Conservation (phyloP, 2,329 filamentous ascomycete genomes). For the Botrytis elliptica region DNA sequence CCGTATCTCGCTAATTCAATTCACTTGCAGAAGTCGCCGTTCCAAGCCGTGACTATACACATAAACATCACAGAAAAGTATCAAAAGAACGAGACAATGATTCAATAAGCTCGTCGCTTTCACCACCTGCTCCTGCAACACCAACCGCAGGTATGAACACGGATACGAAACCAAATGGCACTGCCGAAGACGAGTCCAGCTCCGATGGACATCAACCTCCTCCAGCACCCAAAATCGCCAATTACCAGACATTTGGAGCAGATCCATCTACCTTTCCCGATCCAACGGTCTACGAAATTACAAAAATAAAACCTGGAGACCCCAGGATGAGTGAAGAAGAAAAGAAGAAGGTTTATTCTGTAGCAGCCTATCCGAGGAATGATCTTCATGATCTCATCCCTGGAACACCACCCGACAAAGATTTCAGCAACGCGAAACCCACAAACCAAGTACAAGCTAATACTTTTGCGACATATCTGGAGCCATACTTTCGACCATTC, state of each 20-base stretch:
- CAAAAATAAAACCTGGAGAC: slow-evolving; percentile 52
- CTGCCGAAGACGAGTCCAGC: slow-evolving; percentile 48
- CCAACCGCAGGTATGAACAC: slow-evolving; percentile 52
- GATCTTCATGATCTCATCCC: slow-evolving; percentile 84
- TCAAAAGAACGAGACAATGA: slow-evolving; percentile 42
- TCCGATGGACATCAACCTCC: slow-evolving; percentile 58
- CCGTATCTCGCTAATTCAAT: slow-evolving; percentile 5
- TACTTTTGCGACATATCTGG: slow-evolving; percentile 89
- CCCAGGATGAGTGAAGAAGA: slow-evolving; percentile 81
- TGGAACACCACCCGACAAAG: slow-evolving; percentile 85
- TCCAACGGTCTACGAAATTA: slow-evolving; percentile 92
- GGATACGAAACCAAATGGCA: slow-evolving; percentile 51
- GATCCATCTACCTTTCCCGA: slow-evolving; percentile 90
- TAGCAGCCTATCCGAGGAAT: slow-evolving; percentile 75
- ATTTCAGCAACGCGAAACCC: slow-evolving; percentile 93
- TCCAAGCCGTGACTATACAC: slow-evolving; percentile 27
- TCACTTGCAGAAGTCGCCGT: slow-evolving; percentile 31
- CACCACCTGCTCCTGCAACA: slow-evolving; percentile 53
- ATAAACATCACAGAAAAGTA: slow-evolving; percentile 21
- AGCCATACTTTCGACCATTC: slow-evolving; percentile 85
- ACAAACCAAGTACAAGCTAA: slow-evolving; percentile 90
- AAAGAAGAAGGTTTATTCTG: slow-evolving; percentile 82
- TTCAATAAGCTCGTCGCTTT: slow-evolving; percentile 60
- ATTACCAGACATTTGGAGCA: slow-evolving; percentile 83
- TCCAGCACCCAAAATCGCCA: slow-evolving; percentile 58